Evolutionary conservation across 2,329 filamentous ascomycete species (phyloP), one percentile per base, ranked within the genome.

Genomic region (Fusarium hostae): DNA sequence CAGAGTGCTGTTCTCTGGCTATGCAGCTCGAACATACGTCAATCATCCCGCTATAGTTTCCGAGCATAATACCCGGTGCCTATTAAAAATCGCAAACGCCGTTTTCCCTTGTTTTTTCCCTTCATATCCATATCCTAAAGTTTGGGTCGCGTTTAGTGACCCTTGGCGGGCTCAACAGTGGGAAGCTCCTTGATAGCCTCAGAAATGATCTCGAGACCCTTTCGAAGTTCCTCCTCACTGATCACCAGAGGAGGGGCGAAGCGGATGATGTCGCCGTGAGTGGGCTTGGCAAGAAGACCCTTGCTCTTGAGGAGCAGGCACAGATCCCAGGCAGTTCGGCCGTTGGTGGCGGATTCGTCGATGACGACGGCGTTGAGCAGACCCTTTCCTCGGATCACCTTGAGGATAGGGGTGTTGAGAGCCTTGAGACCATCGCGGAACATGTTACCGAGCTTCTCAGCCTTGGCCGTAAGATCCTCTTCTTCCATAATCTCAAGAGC

Each of bases 241-340:
- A 99, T 98, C 73, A 99, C 94, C 59, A 99, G 86, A 24, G 96
- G 96, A 50, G 96, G 96, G n/a, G 96, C 96, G 69, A 99, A 92
- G 63, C 96, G 93, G 80, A 99, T 99, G 81, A 99, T 98, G 83
- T 98, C 98, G 79, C 97, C 92, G 82, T 99, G 96, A 10, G 96
- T 99, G 34, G 96, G 96, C 88, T 99, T 99, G 77, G 96, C 96
- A 94, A 99, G 82, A 62, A 99, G 85, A 65, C 96, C 96, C 88
- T 98, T 98, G 82, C 92, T 90, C 87, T 98, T 98, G 85, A 98
- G 90, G 79, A 98, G 83, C 86, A 99, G 90, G 82, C 96, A 99
- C 73, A 99, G 85, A 83, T 99, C 95, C 96, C 96, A 99, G 13
- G 96, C 96, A 54, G 91, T 92, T 81, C 95, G 92, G 44, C 95